Evolutionary conservation across 2,329 filamentous ascomycete genomes (phyloP).

Genomic region (Venturia asperata): DNA sequence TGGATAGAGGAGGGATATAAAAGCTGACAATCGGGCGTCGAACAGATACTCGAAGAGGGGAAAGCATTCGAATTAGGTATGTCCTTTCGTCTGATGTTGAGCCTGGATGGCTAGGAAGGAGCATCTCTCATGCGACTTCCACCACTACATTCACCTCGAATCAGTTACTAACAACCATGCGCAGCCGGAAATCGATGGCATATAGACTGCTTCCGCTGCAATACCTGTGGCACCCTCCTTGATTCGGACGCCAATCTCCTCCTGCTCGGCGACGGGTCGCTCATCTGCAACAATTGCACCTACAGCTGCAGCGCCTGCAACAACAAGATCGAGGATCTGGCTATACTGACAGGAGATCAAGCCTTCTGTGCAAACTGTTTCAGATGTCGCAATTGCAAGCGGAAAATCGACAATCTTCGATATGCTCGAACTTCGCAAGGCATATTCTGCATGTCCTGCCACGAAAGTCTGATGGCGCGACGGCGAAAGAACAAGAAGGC

Average conservation of each 20-base stretch:
- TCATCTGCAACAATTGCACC: constrained; percentile 99
- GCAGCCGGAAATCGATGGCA: constrained; percentile 95
- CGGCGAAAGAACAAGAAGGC: constrained; percentile 77
- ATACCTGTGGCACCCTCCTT: constrained; percentile 88
- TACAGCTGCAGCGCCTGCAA: constrained; percentile 96
- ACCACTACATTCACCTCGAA: constrained; percentile 21
- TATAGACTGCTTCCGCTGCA: constrained; percentile 97
- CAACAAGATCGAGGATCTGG: constrained; percentile 97
- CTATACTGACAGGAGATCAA: constrained; percentile 94
- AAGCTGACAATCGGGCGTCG: constrained; percentile 5
- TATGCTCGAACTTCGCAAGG: constrained; percentile 97
- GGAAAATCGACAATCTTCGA: constrained; percentile 95
- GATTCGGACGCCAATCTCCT: constrained; percentile 97
- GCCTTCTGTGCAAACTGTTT: constrained; percentile 98
- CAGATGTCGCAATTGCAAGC: constrained; percentile 94
- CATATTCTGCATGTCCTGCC: constrained; percentile 99
- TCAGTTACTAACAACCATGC: constrained; percentile 28
- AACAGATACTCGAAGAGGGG: constrained; percentile 91
- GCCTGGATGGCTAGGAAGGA: not conserved
- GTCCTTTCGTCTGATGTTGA: constrained; percentile 26
- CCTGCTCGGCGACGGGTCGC: constrained; percentile 90
- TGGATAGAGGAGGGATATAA: not conserved
- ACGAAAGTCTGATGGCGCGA: constrained; percentile 91
- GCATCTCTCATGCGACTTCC: not conserved
- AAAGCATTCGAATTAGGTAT: constrained; percentile 96